These are phyloP conservation scores for Chlorella vulgaris DNA, from an alignment of 139 green algal genomes.

Conservation along the genomic window DNA sequence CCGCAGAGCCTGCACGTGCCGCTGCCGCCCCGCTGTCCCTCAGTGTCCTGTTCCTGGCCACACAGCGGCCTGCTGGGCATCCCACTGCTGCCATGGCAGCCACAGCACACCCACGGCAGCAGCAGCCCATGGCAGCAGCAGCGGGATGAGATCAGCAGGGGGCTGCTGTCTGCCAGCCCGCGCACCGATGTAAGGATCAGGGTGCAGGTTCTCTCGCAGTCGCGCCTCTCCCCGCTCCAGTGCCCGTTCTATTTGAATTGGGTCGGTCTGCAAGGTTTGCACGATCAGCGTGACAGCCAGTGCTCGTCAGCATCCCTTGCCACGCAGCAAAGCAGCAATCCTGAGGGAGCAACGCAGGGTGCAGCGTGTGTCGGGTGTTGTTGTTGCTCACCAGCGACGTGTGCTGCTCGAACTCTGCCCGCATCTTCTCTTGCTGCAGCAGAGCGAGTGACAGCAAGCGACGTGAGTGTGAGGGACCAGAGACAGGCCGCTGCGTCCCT, in stretches of 20 bases:
- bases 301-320: no score
- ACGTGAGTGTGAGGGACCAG: background rate
- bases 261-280: conserved; percentile 45
- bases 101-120: no score
- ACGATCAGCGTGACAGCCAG: no score
- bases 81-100: no score
- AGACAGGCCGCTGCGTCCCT: background rate
- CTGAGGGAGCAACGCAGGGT: background rate
- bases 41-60: no score
- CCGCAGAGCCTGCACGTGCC: no score
- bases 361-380: background rate
- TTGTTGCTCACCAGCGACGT: conserved; percentile 12
- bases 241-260: conserved; percentile 36
- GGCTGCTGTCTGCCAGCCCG: background rate
- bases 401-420: conserved; percentile 44
- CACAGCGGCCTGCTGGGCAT: no score
- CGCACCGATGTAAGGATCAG: conserved; percentile 64
- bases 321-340: no score
- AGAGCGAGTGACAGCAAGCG: background rate
- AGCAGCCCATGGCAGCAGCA: no score
- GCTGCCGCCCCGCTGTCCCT: no score
- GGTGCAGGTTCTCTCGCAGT: conserved; percentile 48
- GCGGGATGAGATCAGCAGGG: conserved; percentile 2
- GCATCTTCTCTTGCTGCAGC: conserved; percentile 36
- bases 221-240: conserved; percentile 44